Evolutionary conservation across 1,284 basidiomycete species (phyloP), one percentile per base, ranked within the genome.

Genomic region (Trichosporon sp.): DNA sequence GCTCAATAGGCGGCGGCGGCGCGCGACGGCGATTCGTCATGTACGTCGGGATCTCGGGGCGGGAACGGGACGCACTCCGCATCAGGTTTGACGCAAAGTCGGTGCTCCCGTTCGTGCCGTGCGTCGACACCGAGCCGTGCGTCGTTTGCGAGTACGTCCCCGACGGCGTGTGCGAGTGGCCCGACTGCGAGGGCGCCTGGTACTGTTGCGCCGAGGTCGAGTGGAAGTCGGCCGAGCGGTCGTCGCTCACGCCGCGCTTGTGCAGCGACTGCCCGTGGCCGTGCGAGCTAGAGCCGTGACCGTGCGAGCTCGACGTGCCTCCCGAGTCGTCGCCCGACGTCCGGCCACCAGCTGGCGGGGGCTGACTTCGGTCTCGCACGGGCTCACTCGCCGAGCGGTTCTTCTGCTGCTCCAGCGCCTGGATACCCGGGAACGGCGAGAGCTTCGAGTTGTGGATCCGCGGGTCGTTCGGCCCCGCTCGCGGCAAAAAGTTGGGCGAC

Each of bases 351-450:
- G 49, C 25, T 16, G 49, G 25, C 25, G 49, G 29, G 14, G 49
- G 27, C 31, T 54, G 49, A n/a, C 49, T 59, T 27, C 54, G 58
- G 25, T 32, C 16, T 34, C 19, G 33, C 40, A 40, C 46, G 19
- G 54, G 61, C 40, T 58, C 37, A 9, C 56, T 58, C 14, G 32
- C 63, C 11, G 59, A 60, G 34, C 52, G 56, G 36, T 56, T 57
- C 36, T 61, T 60, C n/a, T 37, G 62, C 9, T 27, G 61, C 37
- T 91, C 88, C 33, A 92, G 83, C 69, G 85, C 85, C 68, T 86
- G 84, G 72, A 93, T 88, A 32, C 89, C 91, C 5, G 92, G 91
- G 83, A 95, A 95, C 0, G 92, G 92, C 76, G 90, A 90, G 21
- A 95, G 82, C 76, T 95, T 95, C 31, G 88, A 84, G 71, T 90